Evolutionary conservation across 1,284 basidiomycete genomes (phyloP).

Genomic region (Neonothopanus nambi): DNA sequence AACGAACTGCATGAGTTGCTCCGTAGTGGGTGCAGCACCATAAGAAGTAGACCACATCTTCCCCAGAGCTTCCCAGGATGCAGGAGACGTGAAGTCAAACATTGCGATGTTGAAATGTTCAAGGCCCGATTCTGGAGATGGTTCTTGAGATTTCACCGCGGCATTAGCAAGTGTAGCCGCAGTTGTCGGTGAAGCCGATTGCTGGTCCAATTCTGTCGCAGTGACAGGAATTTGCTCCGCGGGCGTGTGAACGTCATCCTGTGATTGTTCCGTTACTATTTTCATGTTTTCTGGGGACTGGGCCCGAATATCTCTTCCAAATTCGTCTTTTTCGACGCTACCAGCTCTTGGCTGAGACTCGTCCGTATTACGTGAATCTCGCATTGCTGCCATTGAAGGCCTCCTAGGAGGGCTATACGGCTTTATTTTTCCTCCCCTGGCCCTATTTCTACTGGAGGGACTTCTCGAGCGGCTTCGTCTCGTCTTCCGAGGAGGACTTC

Average conservation of each 20-base stretch:
- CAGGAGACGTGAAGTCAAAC: slow-evolving; percentile 69
- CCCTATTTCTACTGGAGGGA: slow-evolving; percentile 55
- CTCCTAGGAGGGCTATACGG: slow-evolving; percentile 59
- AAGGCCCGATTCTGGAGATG: slow-evolving; percentile 41
- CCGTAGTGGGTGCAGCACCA: slow-evolving; percentile 64
- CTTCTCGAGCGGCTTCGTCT: slow-evolving; percentile 70
- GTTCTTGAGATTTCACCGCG: slow-evolving; percentile 8
- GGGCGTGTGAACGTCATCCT: not conserved
- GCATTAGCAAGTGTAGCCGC: not conserved
- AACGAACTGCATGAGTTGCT: slow-evolving; percentile 73
- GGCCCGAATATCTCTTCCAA: slow-evolving; percentile 74
- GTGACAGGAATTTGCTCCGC: not conserved
- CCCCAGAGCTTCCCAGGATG: slow-evolving; percentile 75
- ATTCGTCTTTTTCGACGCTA: slow-evolving; percentile 67
- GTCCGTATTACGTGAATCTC: slow-evolving; percentile 24
- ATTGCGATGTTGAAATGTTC: slow-evolving; percentile 64
- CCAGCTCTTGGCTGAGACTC: slow-evolving; percentile 24
- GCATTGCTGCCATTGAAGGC: slow-evolving; percentile 33
- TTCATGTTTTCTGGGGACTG: slow-evolving; percentile 38
- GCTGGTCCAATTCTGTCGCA: not conserved
- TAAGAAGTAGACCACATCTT: slow-evolving; percentile 70
- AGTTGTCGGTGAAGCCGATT: not conserved
- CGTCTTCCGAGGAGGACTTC: slow-evolving; percentile 40
- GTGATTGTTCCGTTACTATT: slow-evolving; percentile 1
- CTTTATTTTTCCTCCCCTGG: slow-evolving; percentile 43